phyloP scores from a whole-genome alignment of 257 asterid species.

The Perilla frutescens region DNA sequence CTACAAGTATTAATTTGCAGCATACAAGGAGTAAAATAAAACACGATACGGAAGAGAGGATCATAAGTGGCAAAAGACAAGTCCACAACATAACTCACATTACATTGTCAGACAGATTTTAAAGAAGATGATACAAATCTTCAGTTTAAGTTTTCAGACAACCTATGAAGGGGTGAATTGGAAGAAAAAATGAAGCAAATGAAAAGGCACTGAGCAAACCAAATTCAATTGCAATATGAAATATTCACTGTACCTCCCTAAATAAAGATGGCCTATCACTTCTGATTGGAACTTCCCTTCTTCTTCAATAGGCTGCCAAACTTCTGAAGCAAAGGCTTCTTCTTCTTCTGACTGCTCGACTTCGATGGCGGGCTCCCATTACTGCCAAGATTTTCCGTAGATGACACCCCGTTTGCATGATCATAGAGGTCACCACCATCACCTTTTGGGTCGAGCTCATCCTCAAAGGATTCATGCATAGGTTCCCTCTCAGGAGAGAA shows the following conservation, averaged over 20 bases:
- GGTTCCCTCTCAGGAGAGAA: slow-evolving; percentile 61
- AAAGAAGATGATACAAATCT: slow-evolving; percentile 41
- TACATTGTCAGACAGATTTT: slow-evolving; percentile 32
- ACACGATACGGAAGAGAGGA: not conserved
- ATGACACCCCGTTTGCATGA: slow-evolving; percentile 49
- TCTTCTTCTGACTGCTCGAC: slow-evolving; percentile 64
- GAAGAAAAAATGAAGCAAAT: slow-evolving; percentile 27
- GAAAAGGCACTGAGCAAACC: slow-evolving; percentile 36
- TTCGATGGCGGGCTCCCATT: slow-evolving; percentile 50
- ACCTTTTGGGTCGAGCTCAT: slow-evolving; percentile 54
- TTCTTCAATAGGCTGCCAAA: slow-evolving; percentile 81
- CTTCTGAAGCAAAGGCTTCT: slow-evolving; percentile 75
- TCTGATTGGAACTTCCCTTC: slow-evolving; percentile 60
- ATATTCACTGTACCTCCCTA: slow-evolving; percentile 47
- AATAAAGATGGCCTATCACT: slow-evolving; percentile 38
- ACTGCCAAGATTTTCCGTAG: slow-evolving; percentile 50
- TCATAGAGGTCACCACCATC: slow-evolving; percentile 44
- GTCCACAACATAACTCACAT: slow-evolving; percentile 27
- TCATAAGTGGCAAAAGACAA: not conserved
- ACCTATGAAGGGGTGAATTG: slow-evolving; percentile 21
- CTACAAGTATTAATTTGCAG: not conserved
- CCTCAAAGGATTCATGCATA: slow-evolving; percentile 61
- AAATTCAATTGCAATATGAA: slow-evolving; percentile 38
- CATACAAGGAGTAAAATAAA: not conserved
- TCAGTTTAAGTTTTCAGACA: slow-evolving; percentile 21